A percentile compares a stretch with the other conserved stretches of the same genome.
These are phyloP conservation scores for Earliella scabrosa DNA, from an alignment of 1,284 basidiomycete genomes.

Conservation along the genomic window DNA sequence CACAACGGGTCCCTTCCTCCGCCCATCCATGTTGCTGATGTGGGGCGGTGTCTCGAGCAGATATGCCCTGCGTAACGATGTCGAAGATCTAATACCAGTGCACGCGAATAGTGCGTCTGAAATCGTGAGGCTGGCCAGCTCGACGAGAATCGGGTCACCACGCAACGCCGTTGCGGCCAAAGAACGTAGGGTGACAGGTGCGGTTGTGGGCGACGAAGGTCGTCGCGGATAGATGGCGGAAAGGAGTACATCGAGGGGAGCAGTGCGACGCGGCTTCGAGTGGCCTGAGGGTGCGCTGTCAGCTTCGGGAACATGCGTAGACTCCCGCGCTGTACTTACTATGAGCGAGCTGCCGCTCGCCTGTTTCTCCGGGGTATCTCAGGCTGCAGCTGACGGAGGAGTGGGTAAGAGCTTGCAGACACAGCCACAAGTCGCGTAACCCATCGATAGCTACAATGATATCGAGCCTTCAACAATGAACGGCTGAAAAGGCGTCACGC, in stretches of 20 bases:
- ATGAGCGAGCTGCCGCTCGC: slow-evolving; percentile 46
- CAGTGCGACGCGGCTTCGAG: slow-evolving; percentile 42
- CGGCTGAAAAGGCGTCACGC: slow-evolving; percentile 20
- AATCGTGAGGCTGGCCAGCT: slow-evolving; percentile 45
- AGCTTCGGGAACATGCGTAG: slow-evolving; percentile 2
- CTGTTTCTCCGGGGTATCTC: slow-evolving; percentile 39
- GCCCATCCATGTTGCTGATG: neutral
- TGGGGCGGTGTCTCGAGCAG: too few species aligned
- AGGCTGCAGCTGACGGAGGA: slow-evolving; percentile 30
- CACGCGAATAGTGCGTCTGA: slow-evolving; percentile 36
- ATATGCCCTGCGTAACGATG: slow-evolving; percentile 47
- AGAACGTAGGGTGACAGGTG: slow-evolving; percentile 46
- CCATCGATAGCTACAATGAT: slow-evolving; percentile 25
- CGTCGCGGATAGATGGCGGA: slow-evolving; percentile 39
- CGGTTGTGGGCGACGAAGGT: slow-evolving; percentile 42
- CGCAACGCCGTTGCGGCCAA: slow-evolving; percentile 41
- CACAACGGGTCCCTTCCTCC: slow-evolving; percentile 40
- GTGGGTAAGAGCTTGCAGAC: neutral
- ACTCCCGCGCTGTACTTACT: slow-evolving; percentile 33
- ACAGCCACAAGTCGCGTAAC: neutral
- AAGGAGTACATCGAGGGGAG: slow-evolving; percentile 45
- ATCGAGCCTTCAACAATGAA: slow-evolving; percentile 21
- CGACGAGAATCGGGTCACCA: slow-evolving; percentile 32
- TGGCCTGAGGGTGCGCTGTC: slow-evolving; percentile 34
- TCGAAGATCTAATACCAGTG: slow-evolving; percentile 43